Conservation (phyloP, 1,284 basidiomycete species). For the Sparassis latifolia region DNA sequence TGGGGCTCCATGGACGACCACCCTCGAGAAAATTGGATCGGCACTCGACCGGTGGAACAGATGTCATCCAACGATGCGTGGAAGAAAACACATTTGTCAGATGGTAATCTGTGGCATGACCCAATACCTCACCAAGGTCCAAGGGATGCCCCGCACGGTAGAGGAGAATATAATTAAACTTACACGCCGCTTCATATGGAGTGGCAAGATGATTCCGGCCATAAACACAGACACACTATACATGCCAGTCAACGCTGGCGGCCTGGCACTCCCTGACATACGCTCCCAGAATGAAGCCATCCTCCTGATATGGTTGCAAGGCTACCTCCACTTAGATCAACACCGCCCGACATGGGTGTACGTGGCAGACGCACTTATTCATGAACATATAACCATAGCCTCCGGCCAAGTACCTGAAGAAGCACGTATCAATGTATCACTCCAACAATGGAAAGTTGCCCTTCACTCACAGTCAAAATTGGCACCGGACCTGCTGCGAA, state of each 20-base stretch:
- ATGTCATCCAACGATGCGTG: slow-evolving; percentile 10
- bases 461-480: neutral
- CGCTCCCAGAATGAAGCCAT: neutral
- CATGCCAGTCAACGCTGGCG: neutral
- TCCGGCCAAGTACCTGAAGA: neutral
- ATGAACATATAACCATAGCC: neutral
- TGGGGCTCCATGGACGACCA: neutral
- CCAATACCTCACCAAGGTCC: slow-evolving; percentile 22
- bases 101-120: slow-evolving; percentile 15
- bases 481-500: neutral
- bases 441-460: neutral
- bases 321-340: neutral
- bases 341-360: neutral
- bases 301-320: neutral
- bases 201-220: neutral
- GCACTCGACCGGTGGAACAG: slow-evolving; percentile 15
- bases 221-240: neutral
- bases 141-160: slow-evolving; percentile 18
- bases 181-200: neutral
- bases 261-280: neutral
- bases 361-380: neutral
- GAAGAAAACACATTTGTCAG: slow-evolving; percentile 15
- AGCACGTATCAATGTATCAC: neutral
- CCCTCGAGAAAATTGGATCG: neutral
- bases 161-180: neutral